Evolutionary conservation across 2,329 filamentous ascomycete species (phyloP), one percentile per base, ranked within the genome.

Genomic region (Trichoderma hamatum): DNA sequence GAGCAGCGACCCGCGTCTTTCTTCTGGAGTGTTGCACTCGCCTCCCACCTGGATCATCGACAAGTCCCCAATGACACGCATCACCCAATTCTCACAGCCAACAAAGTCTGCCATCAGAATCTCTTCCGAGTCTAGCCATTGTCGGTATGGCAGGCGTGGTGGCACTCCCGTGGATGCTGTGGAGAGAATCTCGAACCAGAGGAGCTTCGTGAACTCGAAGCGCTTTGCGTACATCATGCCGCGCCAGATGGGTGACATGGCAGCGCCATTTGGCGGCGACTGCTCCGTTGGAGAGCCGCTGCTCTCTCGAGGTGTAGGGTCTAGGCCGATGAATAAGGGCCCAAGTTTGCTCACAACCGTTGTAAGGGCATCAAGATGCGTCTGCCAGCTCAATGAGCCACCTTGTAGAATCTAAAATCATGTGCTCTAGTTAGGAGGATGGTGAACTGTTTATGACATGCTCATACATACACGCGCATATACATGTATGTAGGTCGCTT

Each of bases 51-150:
- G 52, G 3, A 67, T 67, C 39, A 67, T 59, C 7, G 63, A 67
- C 28, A 67, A 28, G 28, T 67, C 63, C 19, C 63, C 63, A 59
- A 67, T 67, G 34, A 51, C 39, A 13, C 54, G 63, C 63, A 67
- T 67, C 28, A 67, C 63, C 63, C 63, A 67, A 16, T 67, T 67
- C 54, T 67, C 28, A 19, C 63, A 67, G 19, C 63, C 63, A 3
- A 67, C 54, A 51, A 59, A 67, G 5, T 67, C 63, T 16, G 63
- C 63, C 63, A 67, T 67, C 5, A 67, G 63, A 36, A 67, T 67
- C 21, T 67, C 63, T 14, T 67, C 54, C 30, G 63, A 67, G 21
- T 39, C 39, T 5, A 67, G 54, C 63, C 63, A 67, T 30, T 49
- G n/a, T 28, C 63, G 63, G 30, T 67, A 67, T 6, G 63, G 63